A percentile compares a stretch with the other conserved stretches of the same genome.
Conservation (phyloP, 495 filamentous ascomycete genomes). For the Aspergillus diversus region DNA sequence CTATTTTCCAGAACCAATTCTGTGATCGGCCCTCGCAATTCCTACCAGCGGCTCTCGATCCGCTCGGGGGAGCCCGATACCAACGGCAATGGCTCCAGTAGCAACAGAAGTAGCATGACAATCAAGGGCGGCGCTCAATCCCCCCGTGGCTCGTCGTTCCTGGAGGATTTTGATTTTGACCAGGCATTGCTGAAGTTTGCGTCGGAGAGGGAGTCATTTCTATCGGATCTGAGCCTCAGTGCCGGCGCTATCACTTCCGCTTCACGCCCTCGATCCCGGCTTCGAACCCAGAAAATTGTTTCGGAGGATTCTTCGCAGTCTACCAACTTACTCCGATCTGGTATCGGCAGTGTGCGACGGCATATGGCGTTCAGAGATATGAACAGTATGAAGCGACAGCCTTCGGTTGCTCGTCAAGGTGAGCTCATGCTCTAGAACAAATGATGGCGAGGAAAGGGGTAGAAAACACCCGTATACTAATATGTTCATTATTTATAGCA, state of each 20-base stretch:
- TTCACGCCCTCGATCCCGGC: conserved; percentile 70
- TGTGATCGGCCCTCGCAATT: conserved; percentile 63
- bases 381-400: conserved; percentile 91
- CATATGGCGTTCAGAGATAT: conserved; percentile 90
- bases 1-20: conserved; percentile 57
- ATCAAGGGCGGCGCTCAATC: conserved; percentile 62
- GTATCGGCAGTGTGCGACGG: conserved; percentile 77
- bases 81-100: conserved; percentile 63
- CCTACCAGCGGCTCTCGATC: conserved; percentile 68
- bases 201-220: conserved; percentile 87
- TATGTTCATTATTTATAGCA: conserved; percentile 4
- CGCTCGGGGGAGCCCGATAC: conserved; percentile 59
- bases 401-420: conserved; percentile 78
- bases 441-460: background rate
- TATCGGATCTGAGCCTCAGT: conserved; percentile 89
- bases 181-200: conserved; percentile 91
- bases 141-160: conserved; percentile 36
- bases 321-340: conserved; percentile 53
- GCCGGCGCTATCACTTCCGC: conserved; percentile 78
- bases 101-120: conserved; percentile 88
- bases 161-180: conserved; percentile 86
- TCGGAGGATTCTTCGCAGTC: conserved; percentile 66
- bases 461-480: background rate
- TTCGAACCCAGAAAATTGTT: conserved; percentile 79
- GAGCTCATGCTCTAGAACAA: conserved; percentile 32